Base-by-base conservation (phyloP, 192 early-diverging fungal genomes). In the Lobulomyces angularis region DNA sequence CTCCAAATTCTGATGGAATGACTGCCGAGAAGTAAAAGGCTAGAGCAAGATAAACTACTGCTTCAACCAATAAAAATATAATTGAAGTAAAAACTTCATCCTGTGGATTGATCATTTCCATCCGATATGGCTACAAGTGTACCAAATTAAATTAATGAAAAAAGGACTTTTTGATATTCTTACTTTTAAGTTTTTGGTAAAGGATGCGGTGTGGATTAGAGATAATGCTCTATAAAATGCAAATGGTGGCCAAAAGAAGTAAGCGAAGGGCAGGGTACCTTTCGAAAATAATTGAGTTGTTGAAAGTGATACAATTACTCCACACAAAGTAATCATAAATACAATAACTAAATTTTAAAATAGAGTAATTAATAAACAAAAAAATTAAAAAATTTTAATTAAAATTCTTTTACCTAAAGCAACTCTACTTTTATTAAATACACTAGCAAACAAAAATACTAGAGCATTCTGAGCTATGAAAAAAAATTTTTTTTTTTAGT, bases 1-100 rank as follows among this genome's bases (percentile, higher is more conserved):
- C 67, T 20, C 83, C 83, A 54, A 61, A 82, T 46, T 84, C 79
- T 16, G 58, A 50, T 2, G 79, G 77, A 8, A 80, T 27, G 9
- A 84, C 64, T 30, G 51, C 48, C 7, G 54, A 52, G 26, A 67
- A 11, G 39, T 65, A 50, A 58, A 48, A 55, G 1, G 65, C 43
- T 16, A 69, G 43, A 16, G 32, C 34, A 28, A 66, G 29, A 43
- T 61, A 69, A 1, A 73, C 37, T 41, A 63, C 48, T 1, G 48
- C 64, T 32, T 60, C 70, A 19, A 69, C 46, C 20, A 74, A 46
- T 50, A 73, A 27, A 5, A 56, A 53, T 35, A 73, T 64, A 3
- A 73, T 60, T 4, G 58, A 43, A 26, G 41, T 20, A 14, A 60
- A 45, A 20, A 68, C 54, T 37, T 63, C 51, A 46, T 65, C 69